A percentile compares a stretch with the other conserved stretches of the same genome.
phyloP scores from a whole-genome alignment of 495 filamentous ascomycete genomes.

The Antarctomyces pellizariae region DNA sequence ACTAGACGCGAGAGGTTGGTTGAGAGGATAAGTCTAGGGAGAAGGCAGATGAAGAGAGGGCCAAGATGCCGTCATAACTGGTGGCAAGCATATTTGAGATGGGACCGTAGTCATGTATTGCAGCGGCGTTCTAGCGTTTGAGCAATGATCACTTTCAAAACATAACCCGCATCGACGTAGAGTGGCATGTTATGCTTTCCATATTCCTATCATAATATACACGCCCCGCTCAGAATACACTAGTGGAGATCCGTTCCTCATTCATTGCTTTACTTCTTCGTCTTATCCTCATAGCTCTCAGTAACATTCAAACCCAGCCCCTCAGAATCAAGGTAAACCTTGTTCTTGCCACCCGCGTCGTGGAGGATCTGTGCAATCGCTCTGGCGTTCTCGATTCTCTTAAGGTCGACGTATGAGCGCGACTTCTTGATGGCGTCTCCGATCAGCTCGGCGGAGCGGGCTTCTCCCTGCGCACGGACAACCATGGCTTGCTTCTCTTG shows the following conservation, averaged over 20 bases:
- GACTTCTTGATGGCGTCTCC: constrained; percentile 99
- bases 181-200: no score
- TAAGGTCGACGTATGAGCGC: constrained; percentile 84
- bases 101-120: no score
- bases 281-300: constrained; percentile 13
- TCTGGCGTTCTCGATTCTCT: constrained; percentile 90
- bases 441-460: constrained; percentile 90
- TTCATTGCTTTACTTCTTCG: constrained; percentile 11
- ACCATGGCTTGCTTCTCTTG: constrained; percentile 99
- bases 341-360: constrained; percentile 73
- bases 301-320: constrained; percentile 73
- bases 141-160: no score
- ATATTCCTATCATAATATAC: no score
- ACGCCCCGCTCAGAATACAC: constrained; percentile 12
- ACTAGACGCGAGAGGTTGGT: no score
- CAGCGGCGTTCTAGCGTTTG: no score
- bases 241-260: constrained; percentile 12
- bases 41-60: no score
- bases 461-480: constrained; percentile 96
- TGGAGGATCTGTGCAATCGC: constrained; percentile 66
- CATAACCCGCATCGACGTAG: no score
- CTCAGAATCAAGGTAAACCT: constrained; percentile 74
- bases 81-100: no score
- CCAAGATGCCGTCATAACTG: no score
- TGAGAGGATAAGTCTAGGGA: no score